Evolutionary conservation across 2,329 filamentous ascomycete genomes (phyloP).

Genomic region (Stagonosporopsis tanaceti): DNA sequence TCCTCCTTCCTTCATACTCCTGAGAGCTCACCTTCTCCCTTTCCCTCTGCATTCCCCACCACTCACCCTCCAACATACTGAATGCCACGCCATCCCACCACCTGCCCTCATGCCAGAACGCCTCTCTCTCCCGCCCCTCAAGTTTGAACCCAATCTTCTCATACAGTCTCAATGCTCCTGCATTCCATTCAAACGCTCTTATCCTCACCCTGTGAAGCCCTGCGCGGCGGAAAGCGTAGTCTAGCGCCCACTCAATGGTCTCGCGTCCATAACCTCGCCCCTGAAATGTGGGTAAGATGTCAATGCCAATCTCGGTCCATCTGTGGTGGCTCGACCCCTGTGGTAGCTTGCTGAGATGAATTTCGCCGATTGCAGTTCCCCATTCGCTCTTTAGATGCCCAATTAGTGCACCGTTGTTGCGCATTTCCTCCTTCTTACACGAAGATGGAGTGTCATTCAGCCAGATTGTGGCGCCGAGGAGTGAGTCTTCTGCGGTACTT

Average conservation of each 20-base stretch:
- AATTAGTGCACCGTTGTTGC: background rate
- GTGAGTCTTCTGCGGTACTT: conserved; percentile 23
- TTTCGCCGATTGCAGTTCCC: conserved; percentile 23
- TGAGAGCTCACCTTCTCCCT: background rate
- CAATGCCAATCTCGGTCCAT: conserved; percentile 52
- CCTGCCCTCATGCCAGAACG: conserved; percentile 54
- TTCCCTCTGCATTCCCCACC: conserved; percentile 24
- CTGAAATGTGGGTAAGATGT: conserved; percentile 47
- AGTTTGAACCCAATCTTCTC: conserved; percentile 55
- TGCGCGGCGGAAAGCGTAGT: conserved; percentile 57
- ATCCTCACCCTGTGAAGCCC: conserved; percentile 57
- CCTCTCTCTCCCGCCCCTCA: conserved; percentile 55
- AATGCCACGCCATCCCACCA: conserved; percentile 46
- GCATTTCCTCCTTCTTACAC: background rate
- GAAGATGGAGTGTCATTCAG: background rate
- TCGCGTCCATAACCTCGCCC: conserved; percentile 57
- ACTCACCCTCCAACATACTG: conserved; percentile 43
- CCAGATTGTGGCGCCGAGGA: conserved; percentile 39
- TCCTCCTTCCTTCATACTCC: background rate
- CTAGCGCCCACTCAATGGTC: conserved; percentile 57
- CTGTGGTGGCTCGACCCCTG: conserved; percentile 53
- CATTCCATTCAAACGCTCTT: conserved; percentile 54
- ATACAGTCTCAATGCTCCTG: conserved; percentile 55
- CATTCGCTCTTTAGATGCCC: conserved; percentile 11
- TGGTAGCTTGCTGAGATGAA: conserved; percentile 8